Evolutionary conservation across 768 basidiomycete species (phyloP), one percentile per base, ranked within the genome.

Genomic region (Pleurotus giganteus): DNA sequence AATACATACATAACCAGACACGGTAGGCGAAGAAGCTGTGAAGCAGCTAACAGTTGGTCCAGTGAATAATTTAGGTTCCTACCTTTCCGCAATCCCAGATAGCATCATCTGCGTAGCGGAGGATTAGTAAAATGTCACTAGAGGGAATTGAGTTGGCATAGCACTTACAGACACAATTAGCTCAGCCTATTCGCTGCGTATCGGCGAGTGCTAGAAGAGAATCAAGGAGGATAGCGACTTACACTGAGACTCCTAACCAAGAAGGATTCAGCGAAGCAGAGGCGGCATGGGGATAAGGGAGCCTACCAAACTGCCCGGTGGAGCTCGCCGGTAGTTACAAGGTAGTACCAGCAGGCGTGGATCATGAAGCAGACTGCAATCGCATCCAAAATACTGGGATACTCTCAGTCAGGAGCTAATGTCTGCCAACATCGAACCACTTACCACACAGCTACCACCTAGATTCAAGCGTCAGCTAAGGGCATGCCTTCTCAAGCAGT

Each of bases 281-380:
- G 41, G 23, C 15, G 12, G 44, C 15, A 4, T 53, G n/a, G 19
- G 17, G 15, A n/a, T 19, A 11, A 34, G 23, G 11, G 13, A 27
- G 24, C 63, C n/a, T 54, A 71, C 70, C 70, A 71, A 8, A 70
- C 60, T 3, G 68, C 57, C 42, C 61, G 23, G n/a, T 44, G 34
- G 12, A 36, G 37, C 7, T 54, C 52, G 8, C 62, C 63, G 24
- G 59, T 65, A 29, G 65, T 63, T n/a, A 70, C 65, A 5, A 71
- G 63, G 53, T 70, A 71, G 41, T 61, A 71, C 70, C 70, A 70
- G 45, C 62, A 65, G 9, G 68, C 69, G 56, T 71, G 70, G 3
- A 61, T 62, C 21, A 67, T 63, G 15, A 71, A 59, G 49, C 68
- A 57, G 19, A 69, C 60, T 4, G 70, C 70, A 4, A 63, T 57